Conservation (phyloP, 805 yeast species). For the Wickerhamomyces ciferrii region DNA sequence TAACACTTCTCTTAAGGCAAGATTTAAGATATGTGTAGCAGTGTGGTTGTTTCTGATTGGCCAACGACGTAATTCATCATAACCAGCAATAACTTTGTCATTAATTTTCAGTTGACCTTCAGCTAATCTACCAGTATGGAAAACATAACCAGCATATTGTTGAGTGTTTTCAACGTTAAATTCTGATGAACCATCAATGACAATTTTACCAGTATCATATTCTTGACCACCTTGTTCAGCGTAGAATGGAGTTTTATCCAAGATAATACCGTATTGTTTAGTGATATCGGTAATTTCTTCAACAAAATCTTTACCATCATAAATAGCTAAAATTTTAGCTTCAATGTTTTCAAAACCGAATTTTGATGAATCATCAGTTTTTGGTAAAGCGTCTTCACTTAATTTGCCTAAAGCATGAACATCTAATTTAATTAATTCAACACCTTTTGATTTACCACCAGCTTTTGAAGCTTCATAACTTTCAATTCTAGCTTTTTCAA, state of each 20-base stretch:
- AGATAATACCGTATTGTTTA: slow-evolving; percentile 69
- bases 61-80: slow-evolving; percentile 91
- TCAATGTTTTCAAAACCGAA: slow-evolving; percentile 67
- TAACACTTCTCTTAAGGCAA: slow-evolving; percentile 77
- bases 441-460: slow-evolving; percentile 58
- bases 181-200: slow-evolving; percentile 81
- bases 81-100: slow-evolving; percentile 76
- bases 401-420: slow-evolving; percentile 84
- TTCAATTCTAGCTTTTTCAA: slow-evolving; percentile 83
- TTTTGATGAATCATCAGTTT: slow-evolving; percentile 80
- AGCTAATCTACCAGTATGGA: slow-evolving; percentile 83
- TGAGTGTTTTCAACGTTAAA: slow-evolving; percentile 92
- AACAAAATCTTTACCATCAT: slow-evolving; percentile 60
- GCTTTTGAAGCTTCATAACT: slow-evolving; percentile 96
- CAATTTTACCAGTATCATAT: slow-evolving; percentile 88
- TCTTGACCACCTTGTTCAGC: slow-evolving; percentile 99
- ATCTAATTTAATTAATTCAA: slow-evolving; percentile 69
- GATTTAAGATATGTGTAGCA: slow-evolving; percentile 93
- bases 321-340: slow-evolving; percentile 67
- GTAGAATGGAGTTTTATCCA: slow-evolving; percentile 90
- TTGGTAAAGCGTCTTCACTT: slow-evolving; percentile 56
- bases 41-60: slow-evolving; percentile 97
- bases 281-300: slow-evolving; percentile 38
- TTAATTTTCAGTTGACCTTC: slow-evolving; percentile 73
- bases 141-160: slow-evolving; percentile 87